Percentiles rank a stretch among this genome's conserved stretches.
These are phyloP conservation scores for Hypholoma sublateritium DNA, from an alignment of 768 basidiomycete species.

Conservation along the genomic window DNA sequence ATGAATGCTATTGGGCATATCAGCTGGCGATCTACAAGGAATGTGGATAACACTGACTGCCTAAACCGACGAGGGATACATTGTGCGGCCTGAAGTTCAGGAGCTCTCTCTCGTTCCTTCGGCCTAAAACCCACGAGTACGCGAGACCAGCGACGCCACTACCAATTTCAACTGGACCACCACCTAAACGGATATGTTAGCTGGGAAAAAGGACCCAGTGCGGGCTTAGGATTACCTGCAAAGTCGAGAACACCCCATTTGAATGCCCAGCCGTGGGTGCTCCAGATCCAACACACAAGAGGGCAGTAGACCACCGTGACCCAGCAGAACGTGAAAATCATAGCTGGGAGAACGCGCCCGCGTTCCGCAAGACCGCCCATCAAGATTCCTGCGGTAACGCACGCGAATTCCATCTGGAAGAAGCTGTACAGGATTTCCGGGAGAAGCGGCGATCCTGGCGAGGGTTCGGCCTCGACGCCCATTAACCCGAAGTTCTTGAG, in stretches of 20 bases:
- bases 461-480: constrained; percentile 68
- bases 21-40: background rate
- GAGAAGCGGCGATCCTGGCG: constrained; percentile 78
- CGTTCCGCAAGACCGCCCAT: constrained; percentile 86
- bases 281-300: constrained; percentile 86
- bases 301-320: constrained; percentile 87
- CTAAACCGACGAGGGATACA: constrained; percentile 78
- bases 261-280: constrained; percentile 78
- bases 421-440: constrained; percentile 83
- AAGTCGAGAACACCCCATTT: constrained; percentile 87
- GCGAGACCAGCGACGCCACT: constrained; percentile 85
- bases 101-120: constrained; percentile 69
- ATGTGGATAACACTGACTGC: constrained; percentile 43
- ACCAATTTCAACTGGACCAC: constrained; percentile 86
- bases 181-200: constrained; percentile 42
- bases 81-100: constrained; percentile 87
- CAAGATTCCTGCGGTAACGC: constrained; percentile 75
- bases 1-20: constrained; percentile 49
- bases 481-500: constrained; percentile 76
- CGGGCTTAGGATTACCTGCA: constrained; percentile 52
- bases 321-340: constrained; percentile 84
- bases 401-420: constrained; percentile 87
- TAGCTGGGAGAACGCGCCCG: constrained; percentile 77
- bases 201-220: background rate
- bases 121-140: constrained; percentile 84